phyloP scores from a whole-genome alignment of 331 rosid genomes.

The Rosa hybrid region DNA sequence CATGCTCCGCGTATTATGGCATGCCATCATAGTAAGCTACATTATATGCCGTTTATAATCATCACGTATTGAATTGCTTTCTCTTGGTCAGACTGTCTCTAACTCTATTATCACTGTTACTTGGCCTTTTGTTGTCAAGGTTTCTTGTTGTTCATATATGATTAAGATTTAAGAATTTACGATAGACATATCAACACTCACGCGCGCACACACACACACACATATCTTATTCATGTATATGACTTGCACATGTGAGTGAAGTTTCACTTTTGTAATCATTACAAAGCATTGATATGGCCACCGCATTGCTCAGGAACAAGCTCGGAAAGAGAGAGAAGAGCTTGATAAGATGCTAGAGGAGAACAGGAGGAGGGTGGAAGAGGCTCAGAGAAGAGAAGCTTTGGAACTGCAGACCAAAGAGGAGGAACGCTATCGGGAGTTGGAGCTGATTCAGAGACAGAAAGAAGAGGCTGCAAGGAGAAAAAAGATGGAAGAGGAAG shows the following conservation, averaged over 20 bases:
- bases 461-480: conserved; percentile 82
- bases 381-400: conserved; percentile 86
- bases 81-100: too few species aligned
- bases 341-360: conserved; percentile 91
- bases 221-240: not conserved
- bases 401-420: conserved; percentile 75
- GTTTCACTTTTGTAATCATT: not conserved
- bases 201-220: too few species aligned
- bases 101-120: too few species aligned
- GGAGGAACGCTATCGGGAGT: conserved; percentile 80
- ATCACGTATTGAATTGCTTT: too few species aligned
- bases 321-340: conserved; percentile 86
- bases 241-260: not conserved
- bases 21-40: too few species aligned
- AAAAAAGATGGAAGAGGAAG: conserved; percentile 75
- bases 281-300: conserved; percentile 15
- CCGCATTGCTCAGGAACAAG: conserved; percentile 57
- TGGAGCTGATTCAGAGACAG: conserved; percentile 78
- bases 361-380: conserved; percentile 88
- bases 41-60: too few species aligned
- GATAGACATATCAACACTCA: too few species aligned
- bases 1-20: too few species aligned
- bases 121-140: too few species aligned
- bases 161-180: too few species aligned
- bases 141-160: too few species aligned